phyloP scores from a whole-genome alignment of 192 early-diverging fungal genomes.

The Anaeromyces robustus region DNA sequence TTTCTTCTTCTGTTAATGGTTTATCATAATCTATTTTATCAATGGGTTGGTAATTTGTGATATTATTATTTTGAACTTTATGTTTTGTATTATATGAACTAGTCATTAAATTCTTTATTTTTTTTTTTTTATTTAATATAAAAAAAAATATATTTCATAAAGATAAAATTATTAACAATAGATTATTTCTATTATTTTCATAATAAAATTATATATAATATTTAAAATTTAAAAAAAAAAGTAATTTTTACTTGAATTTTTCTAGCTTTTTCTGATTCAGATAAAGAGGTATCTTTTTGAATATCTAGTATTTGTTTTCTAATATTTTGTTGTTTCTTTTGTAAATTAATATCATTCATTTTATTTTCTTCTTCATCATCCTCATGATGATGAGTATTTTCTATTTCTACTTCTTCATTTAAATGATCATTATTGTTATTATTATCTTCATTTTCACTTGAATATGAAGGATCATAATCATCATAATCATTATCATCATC shows the following conservation, averaged over 20 bases:
- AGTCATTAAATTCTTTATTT: conserved; percentile 43
- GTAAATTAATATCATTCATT: conserved; percentile 7
- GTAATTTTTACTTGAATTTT: conserved; percentile 41
- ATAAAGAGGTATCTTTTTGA: conserved; percentile 27
- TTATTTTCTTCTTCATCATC: conserved; percentile 5
- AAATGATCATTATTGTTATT: not conserved
- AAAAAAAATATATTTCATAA: too few relatives aligned
- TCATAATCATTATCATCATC: not conserved
- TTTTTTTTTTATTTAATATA: too few relatives aligned
- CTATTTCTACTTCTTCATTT: not conserved
- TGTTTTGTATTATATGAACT: conserved; percentile 21
- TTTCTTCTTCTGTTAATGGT: conserved; percentile 23
- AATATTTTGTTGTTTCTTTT: conserved; percentile 21
- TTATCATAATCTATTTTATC: conserved; percentile 16
- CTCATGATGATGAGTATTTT: not conserved
- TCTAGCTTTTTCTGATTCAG: conserved; percentile 41
- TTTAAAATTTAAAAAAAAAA: not conserved
- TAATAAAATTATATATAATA: not conserved
- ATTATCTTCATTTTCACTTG: not conserved
- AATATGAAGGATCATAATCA: too few relatives aligned
- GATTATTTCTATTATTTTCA: too few relatives aligned
- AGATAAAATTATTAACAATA: too few relatives aligned
- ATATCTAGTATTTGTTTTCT: conserved; percentile 51
- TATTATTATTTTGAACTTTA: conserved; percentile 4
- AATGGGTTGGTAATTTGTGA: conserved; percentile 2